phyloP scores from a whole-genome alignment of 345 rosid genomes.

The Limnanthes douglasii region DNA sequence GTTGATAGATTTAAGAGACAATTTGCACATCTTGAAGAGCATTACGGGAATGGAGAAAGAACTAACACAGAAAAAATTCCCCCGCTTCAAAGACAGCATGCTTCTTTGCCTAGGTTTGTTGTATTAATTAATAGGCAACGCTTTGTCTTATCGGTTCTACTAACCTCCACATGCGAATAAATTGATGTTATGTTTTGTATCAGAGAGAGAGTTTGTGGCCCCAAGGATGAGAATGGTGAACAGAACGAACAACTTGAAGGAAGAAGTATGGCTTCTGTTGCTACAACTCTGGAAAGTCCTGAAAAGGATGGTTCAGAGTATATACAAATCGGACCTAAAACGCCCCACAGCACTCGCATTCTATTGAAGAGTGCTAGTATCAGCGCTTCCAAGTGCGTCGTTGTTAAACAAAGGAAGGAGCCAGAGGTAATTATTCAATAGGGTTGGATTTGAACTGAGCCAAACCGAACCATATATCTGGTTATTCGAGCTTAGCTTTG shows the following conservation, averaged over 20 bases:
- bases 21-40: conserved; percentile 95
- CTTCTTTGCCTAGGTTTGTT: conserved; percentile 92
- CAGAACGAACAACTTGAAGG: conserved; percentile 17
- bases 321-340: conserved; percentile 11
- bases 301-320: conserved; percentile 26
- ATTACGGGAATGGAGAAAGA: conserved; percentile 69
- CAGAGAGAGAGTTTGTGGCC: conserved; percentile 80
- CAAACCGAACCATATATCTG: neutral
- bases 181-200: too few relatives aligned
- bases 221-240: conserved; percentile 31
- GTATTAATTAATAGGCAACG: too few relatives aligned
- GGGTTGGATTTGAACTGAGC: neutral
- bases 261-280: conserved; percentile 33
- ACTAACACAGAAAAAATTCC: too few relatives aligned
- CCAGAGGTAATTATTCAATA: conserved; percentile 25
- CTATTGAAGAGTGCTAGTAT: conserved; percentile 90
- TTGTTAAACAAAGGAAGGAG: conserved; percentile 25
- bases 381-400: conserved; percentile 86
- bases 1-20: conserved; percentile 98
- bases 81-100: conserved; percentile 84
- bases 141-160: too few relatives aligned
- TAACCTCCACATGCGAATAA: too few relatives aligned
- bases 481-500: neutral
- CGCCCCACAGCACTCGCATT: conserved; percentile 43
- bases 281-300: conserved; percentile 33